Evolutionary conservation across 148 eudicot species (phyloP).

Genomic region (Polygonum aviculare): DNA sequence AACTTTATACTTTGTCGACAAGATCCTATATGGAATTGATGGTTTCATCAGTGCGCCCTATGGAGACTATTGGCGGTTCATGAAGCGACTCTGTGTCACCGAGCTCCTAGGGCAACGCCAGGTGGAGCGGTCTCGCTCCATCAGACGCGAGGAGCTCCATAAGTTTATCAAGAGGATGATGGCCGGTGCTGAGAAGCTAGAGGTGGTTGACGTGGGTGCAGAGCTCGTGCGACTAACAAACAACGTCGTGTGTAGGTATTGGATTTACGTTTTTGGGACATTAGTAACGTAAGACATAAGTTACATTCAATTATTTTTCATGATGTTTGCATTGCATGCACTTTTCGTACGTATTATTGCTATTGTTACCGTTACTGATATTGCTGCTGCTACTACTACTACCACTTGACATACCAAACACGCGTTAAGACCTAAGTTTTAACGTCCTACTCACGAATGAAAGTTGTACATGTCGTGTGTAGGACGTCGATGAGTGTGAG

Average conservation of each 20-base stretch:
- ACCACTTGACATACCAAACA: no score
- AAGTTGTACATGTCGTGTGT: not conserved
- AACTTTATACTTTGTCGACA: conserved; percentile 15
- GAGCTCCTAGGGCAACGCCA: conserved; percentile 15
- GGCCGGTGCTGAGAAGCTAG: conserved; percentile 1
- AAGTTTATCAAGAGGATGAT: conserved; percentile 11
- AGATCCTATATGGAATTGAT: conserved; percentile 14
- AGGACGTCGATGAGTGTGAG: conserved; percentile 23
- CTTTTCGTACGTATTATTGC: no score
- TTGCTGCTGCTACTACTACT: no score
- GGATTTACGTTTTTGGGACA: not conserved
- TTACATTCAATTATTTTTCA: no score
- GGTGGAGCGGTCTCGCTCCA: conserved; percentile 10
- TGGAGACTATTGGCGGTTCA: conserved; percentile 22
- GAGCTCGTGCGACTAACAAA: conserved; percentile 19
- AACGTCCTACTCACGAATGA: not conserved
- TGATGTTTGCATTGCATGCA: no score
- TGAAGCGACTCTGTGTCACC: conserved; percentile 17
- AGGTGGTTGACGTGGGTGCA: conserved; percentile 13
- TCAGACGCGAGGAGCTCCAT: conserved; percentile 17
- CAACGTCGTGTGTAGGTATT: conserved; percentile 16
- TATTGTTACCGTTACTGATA: no score
- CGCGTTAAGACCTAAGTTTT: not conserved
- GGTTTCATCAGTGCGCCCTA: conserved; percentile 18
- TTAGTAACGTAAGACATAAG: no score